phyloP scores from a whole-genome alignment of 257 asterid species.

The Nicotiana tomentosiformis region DNA sequence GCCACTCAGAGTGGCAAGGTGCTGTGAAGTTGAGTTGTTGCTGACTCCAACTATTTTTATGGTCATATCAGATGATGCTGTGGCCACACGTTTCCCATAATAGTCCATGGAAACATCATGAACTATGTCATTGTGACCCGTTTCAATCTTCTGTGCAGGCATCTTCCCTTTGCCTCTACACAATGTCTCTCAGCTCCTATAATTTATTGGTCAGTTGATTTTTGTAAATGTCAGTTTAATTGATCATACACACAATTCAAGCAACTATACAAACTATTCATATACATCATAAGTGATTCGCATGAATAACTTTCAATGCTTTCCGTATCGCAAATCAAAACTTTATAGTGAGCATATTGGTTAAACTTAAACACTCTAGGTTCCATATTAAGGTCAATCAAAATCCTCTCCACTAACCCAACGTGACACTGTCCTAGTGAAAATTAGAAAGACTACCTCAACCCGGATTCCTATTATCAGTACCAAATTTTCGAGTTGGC shows the following conservation, averaged over 20 bases:
- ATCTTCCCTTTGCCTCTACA: constrained; percentile 28
- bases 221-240: not conserved
- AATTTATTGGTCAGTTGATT: not conserved
- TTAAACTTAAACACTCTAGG: not conserved
- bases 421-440: not conserved
- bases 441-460: not conserved
- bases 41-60: constrained; percentile 64
- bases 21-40: constrained; percentile 68
- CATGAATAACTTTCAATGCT: not conserved
- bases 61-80: constrained; percentile 81
- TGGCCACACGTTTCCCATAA: constrained; percentile 91
- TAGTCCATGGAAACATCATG: constrained; percentile 90
- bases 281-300: not conserved
- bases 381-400: not conserved
- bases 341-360: not conserved
- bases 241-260: not conserved
- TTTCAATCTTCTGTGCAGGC: constrained; percentile 93
- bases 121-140: constrained; percentile 73
- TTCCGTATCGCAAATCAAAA: not conserved
- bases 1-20: constrained; percentile 69
- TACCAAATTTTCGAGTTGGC: not conserved
- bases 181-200: not conserved
- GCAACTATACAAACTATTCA: not conserved
- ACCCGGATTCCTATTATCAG: not conserved
- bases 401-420: not conserved